phyloP scores from a whole-genome alignment of 306 rosid genomes.

The Psophocarpus tetragonolobus region DNA sequence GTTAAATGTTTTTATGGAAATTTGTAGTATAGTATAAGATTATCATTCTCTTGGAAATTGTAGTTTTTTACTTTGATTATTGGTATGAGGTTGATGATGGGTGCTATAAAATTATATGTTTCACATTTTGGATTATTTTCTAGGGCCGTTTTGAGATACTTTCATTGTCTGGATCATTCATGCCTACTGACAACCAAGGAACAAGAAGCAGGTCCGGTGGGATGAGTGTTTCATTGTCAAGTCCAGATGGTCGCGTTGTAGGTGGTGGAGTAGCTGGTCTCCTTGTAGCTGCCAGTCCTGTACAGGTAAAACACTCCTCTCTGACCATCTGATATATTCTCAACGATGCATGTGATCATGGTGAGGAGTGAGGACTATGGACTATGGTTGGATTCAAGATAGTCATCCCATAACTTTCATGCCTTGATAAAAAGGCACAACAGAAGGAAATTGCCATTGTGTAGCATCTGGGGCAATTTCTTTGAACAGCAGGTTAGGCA shows the following conservation, averaged over 20 bases:
- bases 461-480: not conserved
- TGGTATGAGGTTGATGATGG: not conserved
- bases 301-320: constrained; percentile 53
- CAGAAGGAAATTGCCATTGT: not conserved
- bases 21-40: not conserved
- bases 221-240: constrained; percentile 67
- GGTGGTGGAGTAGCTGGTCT: constrained; percentile 80
- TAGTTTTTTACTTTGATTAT: not conserved
- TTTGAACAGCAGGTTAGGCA: not conserved
- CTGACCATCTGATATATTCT: not conserved
- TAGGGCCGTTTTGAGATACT: constrained; percentile 83
- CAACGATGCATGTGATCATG: not conserved
- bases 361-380: not conserved
- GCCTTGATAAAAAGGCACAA: not conserved
- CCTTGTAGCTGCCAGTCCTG: constrained; percentile 74
- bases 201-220: constrained; percentile 72
- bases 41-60: not conserved
- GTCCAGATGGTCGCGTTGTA: constrained; percentile 67
- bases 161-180: constrained; percentile 68
- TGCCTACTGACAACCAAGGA: constrained; percentile 70
- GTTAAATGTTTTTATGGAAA: not conserved
- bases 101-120: constrained; percentile 7
- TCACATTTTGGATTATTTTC: not conserved
- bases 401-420: not conserved
- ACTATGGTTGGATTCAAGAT: not conserved